Evolutionary conservation across 441 rosid species (phyloP), one percentile per base, ranked within the genome.

Genomic region (Pelargonium australe): DNA sequence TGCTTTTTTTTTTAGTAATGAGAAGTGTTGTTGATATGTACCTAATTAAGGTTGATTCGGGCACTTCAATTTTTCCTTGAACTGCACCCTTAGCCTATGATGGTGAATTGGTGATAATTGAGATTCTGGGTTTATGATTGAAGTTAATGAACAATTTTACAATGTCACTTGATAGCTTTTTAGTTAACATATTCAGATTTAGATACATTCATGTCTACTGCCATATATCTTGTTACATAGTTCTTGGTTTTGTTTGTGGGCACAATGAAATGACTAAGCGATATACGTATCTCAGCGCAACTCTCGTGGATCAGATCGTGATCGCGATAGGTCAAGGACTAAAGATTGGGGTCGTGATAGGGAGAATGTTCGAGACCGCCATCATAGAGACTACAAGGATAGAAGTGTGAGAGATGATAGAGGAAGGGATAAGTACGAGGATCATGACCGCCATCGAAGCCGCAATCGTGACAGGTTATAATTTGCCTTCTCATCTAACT

Each of bases 381-480:
- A 68, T 47, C 67, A 9, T 49, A 51, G 68, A 37, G 70, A 68
- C 64, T 68, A 67, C 17, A 77, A 68, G 67, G 81, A 78, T 65
- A 72, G 71, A 13, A 63, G 67, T 45, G 37, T 1, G 34, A 44
- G 75, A 65, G 66, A 66, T 63, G 73, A 69, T 20, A 70, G 70
- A 70, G 73, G 70, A 65, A 75, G 75, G 64, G 81, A 67, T 6
- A 75, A 63, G 34, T 31, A 16, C 57, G 65, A 58, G 19, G 75
- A 72, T 65, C 60, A 57, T 57, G 75, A 68, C 41, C 73, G 68
- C 9, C 71, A 67, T 28, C 73, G 71, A 7, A 55, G 34, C 13
- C 77, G 68, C 6, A 68, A 75, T 37, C 10, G 47, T 68, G 79
- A 72, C 49, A 79, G 79, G 82, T 75, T 63, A 70, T 60, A 10